These are phyloP conservation scores for Scedosporium dehoogii DNA, from an alignment of 2,329 filamentous ascomycete species.

Conservation along the genomic window DNA sequence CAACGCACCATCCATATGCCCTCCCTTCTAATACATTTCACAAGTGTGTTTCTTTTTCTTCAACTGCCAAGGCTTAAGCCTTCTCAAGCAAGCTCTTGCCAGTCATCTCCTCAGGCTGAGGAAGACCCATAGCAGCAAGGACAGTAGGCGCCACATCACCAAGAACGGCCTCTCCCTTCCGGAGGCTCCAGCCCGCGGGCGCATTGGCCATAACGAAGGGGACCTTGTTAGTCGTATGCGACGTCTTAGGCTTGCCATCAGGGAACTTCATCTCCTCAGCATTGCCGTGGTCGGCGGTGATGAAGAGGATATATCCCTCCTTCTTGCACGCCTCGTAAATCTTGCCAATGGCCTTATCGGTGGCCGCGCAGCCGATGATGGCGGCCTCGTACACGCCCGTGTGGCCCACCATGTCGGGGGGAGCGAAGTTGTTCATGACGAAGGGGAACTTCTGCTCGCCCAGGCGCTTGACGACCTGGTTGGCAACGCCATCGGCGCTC, in stretches of 20 bases:
- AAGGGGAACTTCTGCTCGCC: slow-evolving; percentile 83
- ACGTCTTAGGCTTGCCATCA: slow-evolving; percentile 94
- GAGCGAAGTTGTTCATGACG: slow-evolving; percentile 99
- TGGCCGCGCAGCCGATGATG: slow-evolving; percentile 72
- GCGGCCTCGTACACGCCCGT: slow-evolving; percentile 96
- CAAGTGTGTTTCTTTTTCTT: not conserved
- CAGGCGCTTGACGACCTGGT: slow-evolving; percentile 83
- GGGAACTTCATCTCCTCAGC: slow-evolving; percentile 98
- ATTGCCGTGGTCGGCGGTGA: slow-evolving; percentile 95
- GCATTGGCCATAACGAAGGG: slow-evolving; percentile 98
- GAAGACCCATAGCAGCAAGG: slow-evolving; percentile 80
- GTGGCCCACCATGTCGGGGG: slow-evolving; percentile 98
- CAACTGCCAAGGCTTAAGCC: slow-evolving; percentile 16
- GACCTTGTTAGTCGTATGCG: slow-evolving; percentile 95
- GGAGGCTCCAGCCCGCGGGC: slow-evolving; percentile 76
- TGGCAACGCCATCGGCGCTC: slow-evolving; percentile 82
- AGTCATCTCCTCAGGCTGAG: slow-evolving; percentile 87
- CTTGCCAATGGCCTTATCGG: slow-evolving; percentile 86
- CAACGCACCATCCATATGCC: no score
- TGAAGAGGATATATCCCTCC: slow-evolving; percentile 85
- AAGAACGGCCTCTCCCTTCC: slow-evolving; percentile 78
- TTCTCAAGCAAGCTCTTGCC: slow-evolving; percentile 76
- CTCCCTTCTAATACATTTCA: not conserved
- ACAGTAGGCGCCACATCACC: slow-evolving; percentile 96
- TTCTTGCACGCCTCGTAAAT: slow-evolving; percentile 93